Evolutionary conservation across 371 early-diverging fungal species (phyloP).

Genomic region (Paramicrosporidium saccamoebae): DNA sequence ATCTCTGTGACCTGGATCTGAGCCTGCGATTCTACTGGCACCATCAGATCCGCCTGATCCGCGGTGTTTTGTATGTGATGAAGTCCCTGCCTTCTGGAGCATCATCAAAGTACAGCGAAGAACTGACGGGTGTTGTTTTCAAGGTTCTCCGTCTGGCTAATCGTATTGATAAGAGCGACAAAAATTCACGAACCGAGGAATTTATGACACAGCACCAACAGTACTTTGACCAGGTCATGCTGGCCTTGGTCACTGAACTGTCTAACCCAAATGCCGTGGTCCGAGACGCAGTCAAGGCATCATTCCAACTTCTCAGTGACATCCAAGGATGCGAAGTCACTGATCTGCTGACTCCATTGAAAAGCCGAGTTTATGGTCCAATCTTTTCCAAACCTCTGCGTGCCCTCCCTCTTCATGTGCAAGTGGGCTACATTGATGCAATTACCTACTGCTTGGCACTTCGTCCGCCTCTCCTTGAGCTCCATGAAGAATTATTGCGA

Average conservation of each 20-base stretch:
- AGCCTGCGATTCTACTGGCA: too few species aligned
- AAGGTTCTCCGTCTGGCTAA: too few species aligned
- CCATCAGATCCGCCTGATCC: too few species aligned
- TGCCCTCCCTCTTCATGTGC: conserved; percentile 74
- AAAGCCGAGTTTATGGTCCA: conserved; percentile 52
- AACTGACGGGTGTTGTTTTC: too few species aligned
- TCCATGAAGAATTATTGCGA: conserved; percentile 65
- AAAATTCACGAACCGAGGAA: too few species aligned
- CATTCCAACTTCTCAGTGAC: conserved; percentile 41
- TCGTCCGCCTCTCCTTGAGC: conserved; percentile 55
- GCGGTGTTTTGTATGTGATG: too few species aligned
- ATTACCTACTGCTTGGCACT: conserved; percentile 74
- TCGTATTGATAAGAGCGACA: too few species aligned
- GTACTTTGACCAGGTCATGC: conserved; percentile 12
- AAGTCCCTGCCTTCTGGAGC: too few species aligned
- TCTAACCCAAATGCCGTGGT: conserved; percentile 62
- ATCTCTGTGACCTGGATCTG: too few species aligned
- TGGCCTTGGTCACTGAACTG: conserved; percentile 53
- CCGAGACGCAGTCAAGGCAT: conserved; percentile 48
- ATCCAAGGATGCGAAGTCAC: conserved; percentile 39
- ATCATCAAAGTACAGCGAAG: too few species aligned
- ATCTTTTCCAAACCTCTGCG: conserved; percentile 89
- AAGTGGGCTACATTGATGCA: conserved; percentile 90
- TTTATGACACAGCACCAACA: too few species aligned
- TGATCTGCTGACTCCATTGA: conserved; percentile 40